Conservation (phyloP, 78 protist genomes). For the Mastigamoeba balamuthi region DNA sequence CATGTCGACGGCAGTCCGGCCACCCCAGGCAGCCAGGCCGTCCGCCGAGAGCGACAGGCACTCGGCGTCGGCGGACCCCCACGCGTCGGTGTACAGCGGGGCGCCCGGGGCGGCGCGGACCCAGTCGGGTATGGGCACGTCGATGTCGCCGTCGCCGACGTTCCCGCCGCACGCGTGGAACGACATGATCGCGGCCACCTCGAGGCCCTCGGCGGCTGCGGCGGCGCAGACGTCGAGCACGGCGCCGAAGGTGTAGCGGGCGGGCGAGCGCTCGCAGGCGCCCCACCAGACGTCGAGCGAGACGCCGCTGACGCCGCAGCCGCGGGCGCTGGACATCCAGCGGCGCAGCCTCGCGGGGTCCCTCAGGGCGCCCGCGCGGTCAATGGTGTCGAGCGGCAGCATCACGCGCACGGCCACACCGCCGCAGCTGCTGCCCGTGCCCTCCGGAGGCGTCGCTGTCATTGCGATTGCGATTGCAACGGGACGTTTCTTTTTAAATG, state of each 20-base stretch:
- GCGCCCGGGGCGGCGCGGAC: background rate
- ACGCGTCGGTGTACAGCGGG: background rate
- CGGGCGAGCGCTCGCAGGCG: constrained; percentile 1
- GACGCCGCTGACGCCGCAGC: too few relatives aligned
- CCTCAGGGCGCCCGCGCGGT: background rate
- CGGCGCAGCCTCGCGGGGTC: too few relatives aligned
- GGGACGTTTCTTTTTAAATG: too few relatives aligned
- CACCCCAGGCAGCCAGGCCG: constrained; percentile 24
- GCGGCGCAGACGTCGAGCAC: background rate
- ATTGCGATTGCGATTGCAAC: too few relatives aligned
- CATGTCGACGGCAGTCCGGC: constrained; percentile 60
- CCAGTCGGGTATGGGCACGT: constrained; percentile 45
- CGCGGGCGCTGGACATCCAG: too few relatives aligned
- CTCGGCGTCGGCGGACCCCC: constrained; percentile 58
- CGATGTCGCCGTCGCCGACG: constrained; percentile 53
- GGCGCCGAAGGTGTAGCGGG: background rate
- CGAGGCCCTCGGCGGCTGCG: background rate
- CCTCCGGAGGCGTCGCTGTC: too few relatives aligned
- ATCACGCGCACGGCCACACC: constrained; percentile 11
- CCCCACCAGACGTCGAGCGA: constrained; percentile 19
- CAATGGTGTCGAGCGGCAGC: constrained; percentile 27
- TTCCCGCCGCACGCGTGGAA: constrained; percentile 72
- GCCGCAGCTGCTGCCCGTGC: background rate
- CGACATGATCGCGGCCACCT: background rate
- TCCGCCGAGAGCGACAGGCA: constrained; percentile 67